Evolutionary conservation across 2,329 filamentous ascomycete genomes (phyloP).

Genomic region (Aureobasidium sp.): DNA sequence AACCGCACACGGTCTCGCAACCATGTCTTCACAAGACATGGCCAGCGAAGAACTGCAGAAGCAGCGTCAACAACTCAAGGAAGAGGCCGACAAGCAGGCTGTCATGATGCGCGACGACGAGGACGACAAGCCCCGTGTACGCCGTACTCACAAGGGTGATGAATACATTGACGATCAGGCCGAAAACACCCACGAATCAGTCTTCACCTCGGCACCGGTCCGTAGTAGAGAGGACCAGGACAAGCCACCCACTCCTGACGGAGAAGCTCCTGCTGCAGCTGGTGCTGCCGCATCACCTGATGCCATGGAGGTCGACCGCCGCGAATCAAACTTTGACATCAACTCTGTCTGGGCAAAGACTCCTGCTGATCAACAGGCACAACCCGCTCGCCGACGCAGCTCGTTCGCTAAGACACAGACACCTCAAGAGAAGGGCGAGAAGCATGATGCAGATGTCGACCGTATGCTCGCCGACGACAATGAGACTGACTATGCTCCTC

Average conservation of each 20-base stretch:
- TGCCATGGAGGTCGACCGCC: slow-evolving; percentile 35
- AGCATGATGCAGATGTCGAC: slow-evolving; percentile 82
- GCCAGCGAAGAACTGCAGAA: slow-evolving; percentile 82
- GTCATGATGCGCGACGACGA: slow-evolving; percentile 68
- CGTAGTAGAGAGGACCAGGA: slow-evolving; percentile 34
- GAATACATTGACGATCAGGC: slow-evolving; percentile 76
- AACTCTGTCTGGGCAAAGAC: slow-evolving; percentile 79
- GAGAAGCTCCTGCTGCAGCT: slow-evolving; percentile 15
- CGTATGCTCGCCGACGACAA: slow-evolving; percentile 77
- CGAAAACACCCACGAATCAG: slow-evolving; percentile 34
- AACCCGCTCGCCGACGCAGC: slow-evolving; percentile 39
- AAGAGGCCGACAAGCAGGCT: slow-evolving; percentile 72
- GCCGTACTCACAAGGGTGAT: slow-evolving; percentile 90
- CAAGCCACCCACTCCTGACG: neutral
- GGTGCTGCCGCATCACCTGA: slow-evolving; percentile 21
- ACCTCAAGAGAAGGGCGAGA: slow-evolving; percentile 47
- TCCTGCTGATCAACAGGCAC: slow-evolving; percentile 17
- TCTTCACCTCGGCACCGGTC: slow-evolving; percentile 40
- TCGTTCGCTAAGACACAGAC: slow-evolving; percentile 22
- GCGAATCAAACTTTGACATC: slow-evolving; percentile 58
- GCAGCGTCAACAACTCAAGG: slow-evolving; percentile 69
- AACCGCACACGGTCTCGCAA: slow-evolving; percentile 68
- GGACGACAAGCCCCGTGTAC: slow-evolving; percentile 62
- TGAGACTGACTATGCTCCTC: slow-evolving; percentile 73
- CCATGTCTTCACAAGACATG: slow-evolving; percentile 85